Evolutionary conservation across 345 rosid genomes (phyloP), one percentile per base, ranked within the genome.

Genomic region (Fremontodendron californicum): DNA sequence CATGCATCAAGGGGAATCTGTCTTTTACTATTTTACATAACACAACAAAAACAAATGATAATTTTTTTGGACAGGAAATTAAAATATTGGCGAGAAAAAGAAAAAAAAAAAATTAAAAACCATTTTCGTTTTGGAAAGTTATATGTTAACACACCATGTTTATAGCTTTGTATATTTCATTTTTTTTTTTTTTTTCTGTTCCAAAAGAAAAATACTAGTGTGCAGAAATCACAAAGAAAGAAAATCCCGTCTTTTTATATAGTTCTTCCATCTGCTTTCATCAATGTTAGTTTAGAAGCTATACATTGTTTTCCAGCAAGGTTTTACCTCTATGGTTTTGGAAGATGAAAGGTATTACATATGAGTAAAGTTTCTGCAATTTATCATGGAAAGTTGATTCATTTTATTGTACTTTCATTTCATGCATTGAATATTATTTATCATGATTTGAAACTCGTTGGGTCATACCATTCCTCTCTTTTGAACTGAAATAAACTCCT

Each of bases 1-100:
- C 74, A 55, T 77, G 83, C 75, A 45, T 82, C 54, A 57, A 9
- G 75, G 21, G 40, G 55, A 49, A 62, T 49, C 31, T 25, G 12
- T 66, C 39, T 60, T 46, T 64, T 80, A 3, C 74, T 29, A 25
- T 76, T 35, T 31, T 66, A 46, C 16, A 8, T 39, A 6, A 6
- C 11, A 21, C 80, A 57, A 12, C 42, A 57, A 46, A 42, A 52
- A 19, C 57, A 52, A 19, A 54, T 25, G 49, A 5, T 21, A 49
- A 12, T 66, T 1, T 0, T 65, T 27, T 58, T 0, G 64, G 4
- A 7, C 35, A 12, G 9, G 19, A 60, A 27, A 60, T 60, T 27
- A 13, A 13, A 29, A 60, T 55, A 23, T 27, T 27, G 8, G 9
- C 35, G 19, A 3, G 23, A 1, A 18, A 54, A 11, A 57, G 9